phyloP scores from a whole-genome alignment of 2,329 filamentous ascomycete species.

The Alternaria tenuissima region DNA sequence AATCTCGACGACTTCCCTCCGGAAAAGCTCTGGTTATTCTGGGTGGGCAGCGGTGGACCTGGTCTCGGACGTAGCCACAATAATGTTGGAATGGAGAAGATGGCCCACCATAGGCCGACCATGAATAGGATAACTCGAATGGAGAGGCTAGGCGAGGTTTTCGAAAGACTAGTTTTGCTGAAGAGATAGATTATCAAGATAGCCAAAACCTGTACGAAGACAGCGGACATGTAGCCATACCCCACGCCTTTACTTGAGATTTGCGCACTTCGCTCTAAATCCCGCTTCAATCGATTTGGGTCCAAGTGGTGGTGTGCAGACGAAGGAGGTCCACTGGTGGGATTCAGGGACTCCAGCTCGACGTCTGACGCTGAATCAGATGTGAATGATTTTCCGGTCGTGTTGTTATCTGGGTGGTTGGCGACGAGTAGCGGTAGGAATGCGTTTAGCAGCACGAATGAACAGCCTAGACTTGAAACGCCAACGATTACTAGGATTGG shows the following conservation, averaged over 20 bases:
- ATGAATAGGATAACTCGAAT: slow-evolving; percentile 82
- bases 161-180: slow-evolving; percentile 50
- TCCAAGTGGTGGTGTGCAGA: slow-evolving; percentile 10
- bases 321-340: slow-evolving; percentile 8
- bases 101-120: slow-evolving; percentile 86
- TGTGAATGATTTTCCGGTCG: slow-evolving; percentile 15
- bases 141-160: slow-evolving; percentile 79
- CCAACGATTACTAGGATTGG: slow-evolving; percentile 82
- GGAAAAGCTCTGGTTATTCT: slow-evolving; percentile 20
- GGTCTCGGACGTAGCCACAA: slow-evolving; percentile 85
- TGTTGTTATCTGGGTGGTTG: slow-evolving; percentile 68
- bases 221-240: slow-evolving; percentile 84
- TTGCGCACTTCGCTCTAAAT: slow-evolving; percentile 79
- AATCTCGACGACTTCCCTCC: slow-evolving; percentile 18
- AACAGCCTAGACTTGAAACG: slow-evolving; percentile 92
- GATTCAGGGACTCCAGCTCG: slow-evolving; percentile 40
- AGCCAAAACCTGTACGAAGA: slow-evolving; percentile 79
- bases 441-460: slow-evolving; percentile 93
- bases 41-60: slow-evolving; percentile 73
- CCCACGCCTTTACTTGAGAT: slow-evolving; percentile 91
- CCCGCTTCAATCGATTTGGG: slow-evolving; percentile 59
- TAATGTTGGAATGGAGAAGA: slow-evolving; percentile 84
- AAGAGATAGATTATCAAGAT: slow-evolving; percentile 74
- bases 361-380: slow-evolving; percentile 28
- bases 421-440: slow-evolving; percentile 88